phyloP scores from a whole-genome alignment of 306 rosid genomes.

The Cucumis melo region DNA sequence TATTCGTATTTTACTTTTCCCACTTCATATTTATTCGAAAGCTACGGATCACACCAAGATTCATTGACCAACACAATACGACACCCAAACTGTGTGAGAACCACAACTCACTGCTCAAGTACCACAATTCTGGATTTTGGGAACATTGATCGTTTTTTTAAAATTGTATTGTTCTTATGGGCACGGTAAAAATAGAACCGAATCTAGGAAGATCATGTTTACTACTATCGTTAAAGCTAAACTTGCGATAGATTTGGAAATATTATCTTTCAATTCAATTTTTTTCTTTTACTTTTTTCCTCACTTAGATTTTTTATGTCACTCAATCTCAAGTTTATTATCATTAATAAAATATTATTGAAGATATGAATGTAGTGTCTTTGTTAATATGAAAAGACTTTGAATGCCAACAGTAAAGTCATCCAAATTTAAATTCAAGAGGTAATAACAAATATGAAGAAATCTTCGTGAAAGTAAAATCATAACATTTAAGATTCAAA shows the following conservation, averaged over 20 bases:
- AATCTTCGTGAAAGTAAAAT: not conserved
- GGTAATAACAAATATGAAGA: too few relatives aligned
- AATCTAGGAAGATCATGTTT: too few relatives aligned
- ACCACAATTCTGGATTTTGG: constrained; percentile 7
- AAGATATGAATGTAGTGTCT: too few relatives aligned
- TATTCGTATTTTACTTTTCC: not conserved
- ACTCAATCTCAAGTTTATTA: not conserved
- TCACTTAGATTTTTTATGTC: too few relatives aligned
- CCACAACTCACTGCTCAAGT: constrained; percentile 8
- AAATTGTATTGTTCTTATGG: too few relatives aligned
- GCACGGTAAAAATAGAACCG: too few relatives aligned
- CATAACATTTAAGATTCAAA: not conserved
- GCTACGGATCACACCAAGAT: constrained; percentile 4
- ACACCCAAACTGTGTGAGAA: constrained; percentile 4
- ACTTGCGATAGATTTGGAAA: too few relatives aligned
- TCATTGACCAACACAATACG: constrained; percentile 8
- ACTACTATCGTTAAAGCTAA: too few relatives aligned
- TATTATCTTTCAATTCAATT: too few relatives aligned
- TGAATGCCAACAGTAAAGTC: not conserved
- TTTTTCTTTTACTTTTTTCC: too few relatives aligned
- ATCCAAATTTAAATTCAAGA: not conserved
- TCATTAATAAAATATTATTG: not conserved
- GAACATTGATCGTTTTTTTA: not conserved
- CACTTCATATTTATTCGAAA: not conserved
- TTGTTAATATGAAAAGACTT: not conserved